Evolutionary conservation across 2,329 filamentous ascomycete genomes (phyloP).

Genomic region (Diaporthe vexans): DNA sequence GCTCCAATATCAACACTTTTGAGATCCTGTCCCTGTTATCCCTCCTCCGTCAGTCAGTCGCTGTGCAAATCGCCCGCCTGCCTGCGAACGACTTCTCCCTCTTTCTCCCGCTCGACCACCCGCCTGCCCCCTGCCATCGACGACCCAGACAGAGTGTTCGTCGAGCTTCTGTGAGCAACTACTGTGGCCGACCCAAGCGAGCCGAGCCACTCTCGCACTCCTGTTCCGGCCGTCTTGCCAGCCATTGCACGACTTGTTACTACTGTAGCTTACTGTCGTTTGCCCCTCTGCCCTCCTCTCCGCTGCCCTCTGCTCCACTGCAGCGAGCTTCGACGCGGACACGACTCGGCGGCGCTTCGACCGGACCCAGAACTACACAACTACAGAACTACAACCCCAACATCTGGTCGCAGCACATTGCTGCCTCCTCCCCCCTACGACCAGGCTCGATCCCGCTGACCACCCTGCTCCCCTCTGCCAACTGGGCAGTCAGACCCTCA

Average conservation of each 20-base stretch:
- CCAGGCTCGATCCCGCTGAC: not conserved
- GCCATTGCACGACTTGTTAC: not conserved
- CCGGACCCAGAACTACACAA: no score
- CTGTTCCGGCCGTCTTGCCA: not conserved
- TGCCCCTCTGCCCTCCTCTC: constrained; percentile 2
- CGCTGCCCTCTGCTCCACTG: constrained; percentile 18
- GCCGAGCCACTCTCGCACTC: not conserved
- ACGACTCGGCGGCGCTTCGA: constrained; percentile 26
- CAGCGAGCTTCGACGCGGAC: constrained; percentile 20
- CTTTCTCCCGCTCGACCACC: not conserved
- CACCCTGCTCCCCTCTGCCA: constrained; percentile 7
- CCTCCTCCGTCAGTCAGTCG: not conserved
- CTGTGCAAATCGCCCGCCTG: constrained; percentile 13
- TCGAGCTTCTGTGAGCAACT: constrained; percentile 16
- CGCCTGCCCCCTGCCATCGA: not conserved
- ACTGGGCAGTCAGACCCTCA: constrained; percentile 16
- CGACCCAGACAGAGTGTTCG: not conserved
- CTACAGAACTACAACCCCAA: not conserved
- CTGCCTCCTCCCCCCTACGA: constrained; percentile 21
- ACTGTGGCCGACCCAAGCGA: constrained; percentile 2
- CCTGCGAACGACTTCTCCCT: constrained; percentile 1
- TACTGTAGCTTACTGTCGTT: constrained; percentile 12
- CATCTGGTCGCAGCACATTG: constrained; percentile 22
- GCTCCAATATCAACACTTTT: constrained; percentile 35
- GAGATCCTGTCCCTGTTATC: constrained; percentile 15